Evolutionary conservation across 345 rosid species (phyloP).

Genomic region (Melastoma malabathricum): DNA sequence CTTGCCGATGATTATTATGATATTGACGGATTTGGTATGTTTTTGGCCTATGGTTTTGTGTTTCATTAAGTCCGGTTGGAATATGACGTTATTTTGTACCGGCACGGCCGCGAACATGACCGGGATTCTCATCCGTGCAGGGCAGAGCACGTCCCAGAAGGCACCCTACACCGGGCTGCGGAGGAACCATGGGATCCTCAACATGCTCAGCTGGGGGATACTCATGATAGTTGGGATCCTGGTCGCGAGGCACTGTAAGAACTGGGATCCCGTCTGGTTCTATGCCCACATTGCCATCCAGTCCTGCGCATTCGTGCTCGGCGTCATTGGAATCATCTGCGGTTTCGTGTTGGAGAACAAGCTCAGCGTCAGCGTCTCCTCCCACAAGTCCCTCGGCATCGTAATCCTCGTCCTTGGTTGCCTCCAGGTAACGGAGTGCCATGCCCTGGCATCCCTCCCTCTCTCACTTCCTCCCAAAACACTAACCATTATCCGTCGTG

Average conservation of each 20-base stretch:
- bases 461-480: background rate
- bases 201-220: constrained; percentile 72
- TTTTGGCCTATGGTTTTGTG: no score
- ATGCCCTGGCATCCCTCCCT: background rate
- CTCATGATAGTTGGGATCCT: constrained; percentile 51
- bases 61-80: no score
- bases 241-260: constrained; percentile 40
- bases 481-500: no score
- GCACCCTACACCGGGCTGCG: constrained; percentile 25
- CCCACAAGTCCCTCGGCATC: constrained; percentile 55
- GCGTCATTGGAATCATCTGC: constrained; percentile 38
- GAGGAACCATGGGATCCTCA: constrained; percentile 60
- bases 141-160: constrained; percentile 13
- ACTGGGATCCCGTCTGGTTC: constrained; percentile 71
- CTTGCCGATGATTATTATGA: no score
- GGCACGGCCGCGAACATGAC: no score
- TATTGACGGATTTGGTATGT: no score
- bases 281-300: constrained; percentile 44
- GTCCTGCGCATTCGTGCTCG: constrained; percentile 33
- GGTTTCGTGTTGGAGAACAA: constrained; percentile 51
- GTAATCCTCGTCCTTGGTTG: constrained; percentile 63
- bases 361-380: constrained; percentile 23
- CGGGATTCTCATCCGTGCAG: constrained; percentile 9
- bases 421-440: constrained; percentile 37
- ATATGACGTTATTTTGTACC: no score